Percentiles rank a stretch among this genome's conserved stretches.
These are phyloP conservation scores for Cyberlindnera saturnus DNA, from an alignment of 805 yeast species.

Conservation along the genomic window DNA sequence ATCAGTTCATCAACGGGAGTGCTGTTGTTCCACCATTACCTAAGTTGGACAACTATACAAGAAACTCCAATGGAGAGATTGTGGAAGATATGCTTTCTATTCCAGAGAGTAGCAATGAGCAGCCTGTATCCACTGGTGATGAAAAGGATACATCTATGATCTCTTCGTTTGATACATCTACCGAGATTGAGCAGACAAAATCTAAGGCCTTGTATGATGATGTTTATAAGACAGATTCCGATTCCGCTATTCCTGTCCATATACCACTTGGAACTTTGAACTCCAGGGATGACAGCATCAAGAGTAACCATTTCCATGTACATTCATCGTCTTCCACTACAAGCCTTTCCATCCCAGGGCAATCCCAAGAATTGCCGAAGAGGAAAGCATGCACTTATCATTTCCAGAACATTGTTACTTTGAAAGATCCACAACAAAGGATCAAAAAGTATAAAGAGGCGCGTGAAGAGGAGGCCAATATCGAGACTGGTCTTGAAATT, in stretches of 20 bases:
- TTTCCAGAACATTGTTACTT: slow-evolving; percentile 36
- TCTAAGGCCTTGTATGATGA: slow-evolving; percentile 5
- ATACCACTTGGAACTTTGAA: slow-evolving; percentile 15
- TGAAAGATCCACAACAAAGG: slow-evolving; percentile 37
- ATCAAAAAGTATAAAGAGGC: slow-evolving; percentile 37
- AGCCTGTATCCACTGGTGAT: background rate
- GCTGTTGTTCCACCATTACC: slow-evolving; percentile 28
- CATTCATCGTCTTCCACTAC: slow-evolving; percentile 2
- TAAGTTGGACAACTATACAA: slow-evolving; percentile 25
- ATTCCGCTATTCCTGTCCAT: slow-evolving; percentile 19
- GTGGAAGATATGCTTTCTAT: slow-evolving; percentile 19
- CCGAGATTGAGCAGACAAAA: background rate
- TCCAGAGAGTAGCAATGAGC: slow-evolving; percentile 2
- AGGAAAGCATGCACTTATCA: slow-evolving; percentile 19
- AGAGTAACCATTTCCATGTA: slow-evolving; percentile 9
- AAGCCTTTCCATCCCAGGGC: background rate
- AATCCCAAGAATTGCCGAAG: slow-evolving; percentile 1
- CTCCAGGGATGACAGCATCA: background rate
- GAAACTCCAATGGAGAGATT: slow-evolving; percentile 24
- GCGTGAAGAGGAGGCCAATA: slow-evolving; percentile 34
- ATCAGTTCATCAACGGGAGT: slow-evolving; percentile 38
- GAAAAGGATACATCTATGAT: slow-evolving; percentile 11
- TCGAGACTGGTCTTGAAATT: slow-evolving; percentile 51
- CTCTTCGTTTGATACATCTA: slow-evolving; percentile 5
- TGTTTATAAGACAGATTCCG: slow-evolving; percentile 20